A percentile compares a stretch with the other conserved stretches of the same genome.
Conservation (phyloP, 2,329 filamentous ascomycete species). For the Bipolaris gigantea region DNA sequence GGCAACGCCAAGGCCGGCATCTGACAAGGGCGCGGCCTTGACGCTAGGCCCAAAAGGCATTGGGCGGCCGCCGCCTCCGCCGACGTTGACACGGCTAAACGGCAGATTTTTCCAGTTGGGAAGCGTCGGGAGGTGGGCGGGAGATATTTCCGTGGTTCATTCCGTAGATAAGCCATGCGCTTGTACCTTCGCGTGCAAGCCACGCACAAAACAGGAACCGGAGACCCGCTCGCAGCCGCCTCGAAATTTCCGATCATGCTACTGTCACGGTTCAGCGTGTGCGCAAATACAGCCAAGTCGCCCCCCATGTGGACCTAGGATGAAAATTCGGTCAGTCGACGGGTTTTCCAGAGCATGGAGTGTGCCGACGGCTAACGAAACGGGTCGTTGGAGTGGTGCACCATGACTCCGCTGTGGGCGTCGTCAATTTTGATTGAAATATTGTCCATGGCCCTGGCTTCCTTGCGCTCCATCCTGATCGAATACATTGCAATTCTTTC, state of each 20-base stretch:
- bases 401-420: constrained; percentile 22
- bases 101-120: constrained; percentile 33
- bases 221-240: constrained; percentile 31
- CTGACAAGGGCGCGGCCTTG: constrained; percentile 34
- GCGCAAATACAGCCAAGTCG: constrained; percentile 19
- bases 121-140: constrained; percentile 14
- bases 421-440: constrained; percentile 26
- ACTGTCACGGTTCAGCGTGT: constrained; percentile 22
- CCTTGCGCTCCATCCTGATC: constrained; percentile 19
- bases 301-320: constrained; percentile 35
- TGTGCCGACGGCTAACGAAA: constrained; percentile 28
- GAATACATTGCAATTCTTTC: constrained; percentile 16
- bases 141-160: constrained; percentile 8
- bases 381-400: constrained; percentile 18
- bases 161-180: constrained; percentile 1
- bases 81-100: constrained; percentile 16
- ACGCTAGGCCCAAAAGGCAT: constrained; percentile 15
- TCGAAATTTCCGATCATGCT: constrained; percentile 31
- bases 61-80: constrained; percentile 20
- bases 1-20: constrained; percentile 17
- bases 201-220: constrained; percentile 15
- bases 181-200: constrained; percentile 12
- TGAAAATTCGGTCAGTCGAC: constrained; percentile 37
- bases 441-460: constrained; percentile 18
- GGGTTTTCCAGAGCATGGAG: constrained; percentile 31